Evolutionary conservation across 768 basidiomycete genomes (phyloP).

Genomic region (Lactarius indigo): DNA sequence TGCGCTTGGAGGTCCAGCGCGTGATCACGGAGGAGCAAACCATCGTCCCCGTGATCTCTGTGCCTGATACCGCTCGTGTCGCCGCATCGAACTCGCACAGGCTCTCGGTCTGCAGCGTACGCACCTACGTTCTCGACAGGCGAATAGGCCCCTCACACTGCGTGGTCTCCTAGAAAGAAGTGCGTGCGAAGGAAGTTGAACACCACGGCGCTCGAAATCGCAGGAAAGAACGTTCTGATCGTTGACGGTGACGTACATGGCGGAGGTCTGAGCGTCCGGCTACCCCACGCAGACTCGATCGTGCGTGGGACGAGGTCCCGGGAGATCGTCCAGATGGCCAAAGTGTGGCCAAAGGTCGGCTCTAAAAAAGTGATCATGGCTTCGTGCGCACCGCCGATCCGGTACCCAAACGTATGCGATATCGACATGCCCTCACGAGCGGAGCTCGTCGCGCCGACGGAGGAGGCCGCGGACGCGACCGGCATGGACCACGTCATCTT

Average conservation of each 20-base stretch:
- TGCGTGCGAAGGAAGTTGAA: constrained; percentile 95
- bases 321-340: constrained; percentile 87
- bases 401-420: constrained; percentile 96
- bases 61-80: constrained; percentile 95
- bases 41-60: constrained; percentile 91
- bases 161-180: constrained; percentile 56
- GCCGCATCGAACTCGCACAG: constrained; percentile 95
- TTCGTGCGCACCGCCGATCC: constrained; percentile 95
- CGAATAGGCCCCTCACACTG: not conserved
- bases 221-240: constrained; percentile 84
- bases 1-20: constrained; percentile 72
- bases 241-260: constrained; percentile 71
- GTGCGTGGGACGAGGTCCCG: constrained; percentile 98
- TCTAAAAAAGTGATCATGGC: constrained; percentile 95
- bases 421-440: constrained; percentile 98
- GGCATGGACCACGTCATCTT: constrained; percentile 81
- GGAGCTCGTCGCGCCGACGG: constrained; percentile 90
- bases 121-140: not conserved
- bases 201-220: constrained; percentile 94
- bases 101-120: constrained; percentile 59
- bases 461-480: constrained; percentile 95
- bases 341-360: constrained; percentile 84
- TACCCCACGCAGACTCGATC: constrained; percentile 71
- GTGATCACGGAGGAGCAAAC: constrained; percentile 66
- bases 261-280: constrained; percentile 16